Percentiles rank a stretch among this genome's conserved stretches.
Conservation (phyloP, 495 filamentous ascomycete species). For the Amphirosellinia nigrospora region DNA sequence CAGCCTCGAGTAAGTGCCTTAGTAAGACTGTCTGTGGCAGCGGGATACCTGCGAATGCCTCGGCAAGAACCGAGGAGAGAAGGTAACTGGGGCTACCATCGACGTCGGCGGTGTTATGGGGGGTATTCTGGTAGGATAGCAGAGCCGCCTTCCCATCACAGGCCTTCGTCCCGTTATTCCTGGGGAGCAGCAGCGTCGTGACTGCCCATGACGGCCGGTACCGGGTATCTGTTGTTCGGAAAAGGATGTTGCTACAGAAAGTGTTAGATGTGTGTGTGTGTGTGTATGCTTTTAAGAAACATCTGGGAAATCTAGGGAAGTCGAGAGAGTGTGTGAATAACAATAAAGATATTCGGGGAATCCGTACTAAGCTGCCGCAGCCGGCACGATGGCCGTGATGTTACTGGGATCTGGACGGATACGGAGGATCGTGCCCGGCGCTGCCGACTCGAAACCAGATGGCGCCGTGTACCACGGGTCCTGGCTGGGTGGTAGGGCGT, state of each 20-base stretch:
- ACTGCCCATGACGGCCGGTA: neutral
- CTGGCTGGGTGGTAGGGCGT: constrained; percentile 39
- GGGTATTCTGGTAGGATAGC: constrained; percentile 54
- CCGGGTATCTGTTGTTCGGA: neutral
- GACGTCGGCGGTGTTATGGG: constrained; percentile 46
- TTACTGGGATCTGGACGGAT: constrained; percentile 18
- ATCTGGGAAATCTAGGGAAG: too few species aligned
- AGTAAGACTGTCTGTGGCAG: constrained; percentile 25
- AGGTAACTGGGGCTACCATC: constrained; percentile 41
- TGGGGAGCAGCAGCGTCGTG: constrained; percentile 36
- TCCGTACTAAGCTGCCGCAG: neutral
- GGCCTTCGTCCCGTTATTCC: neutral
- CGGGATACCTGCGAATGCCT: constrained; percentile 5
- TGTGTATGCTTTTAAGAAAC: too few species aligned
- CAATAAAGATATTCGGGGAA: neutral
- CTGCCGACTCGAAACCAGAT: constrained; percentile 40
- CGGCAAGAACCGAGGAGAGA: constrained; percentile 12
- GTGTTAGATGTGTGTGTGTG: neutral
- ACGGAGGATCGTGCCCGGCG: constrained; percentile 53
- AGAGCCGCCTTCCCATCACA: constrained; percentile 33
- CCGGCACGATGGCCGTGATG: neutral
- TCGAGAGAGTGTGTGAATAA: too few species aligned
- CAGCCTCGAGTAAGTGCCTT: constrained; percentile 40
- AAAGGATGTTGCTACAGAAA: neutral
- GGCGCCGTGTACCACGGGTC: constrained; percentile 59